Evolutionary conservation across 1,284 basidiomycete genomes (phyloP), one percentile per base, ranked within the genome.

Genomic region (Ganoderma resinaceum): DNA sequence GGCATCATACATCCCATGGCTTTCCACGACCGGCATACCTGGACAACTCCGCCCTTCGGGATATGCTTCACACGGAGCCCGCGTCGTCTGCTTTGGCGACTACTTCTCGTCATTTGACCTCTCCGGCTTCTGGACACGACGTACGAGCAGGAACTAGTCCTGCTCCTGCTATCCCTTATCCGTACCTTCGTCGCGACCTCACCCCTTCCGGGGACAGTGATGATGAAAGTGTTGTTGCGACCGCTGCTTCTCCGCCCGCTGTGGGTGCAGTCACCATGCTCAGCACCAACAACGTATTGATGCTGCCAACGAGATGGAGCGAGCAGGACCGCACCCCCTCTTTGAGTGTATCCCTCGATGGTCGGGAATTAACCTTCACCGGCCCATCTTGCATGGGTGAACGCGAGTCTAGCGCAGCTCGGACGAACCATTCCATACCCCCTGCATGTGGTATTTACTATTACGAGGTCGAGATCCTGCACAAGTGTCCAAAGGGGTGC

Each of bases 381-480:
- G 89, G 88, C 61, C 79, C 84, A n/a, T 82, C 85, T 16, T 85
- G 83, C 70, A 81, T 82, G 66, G 87, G 85, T n/a, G 92, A 95
- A 64, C 89, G 89, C 66, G 95, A 97, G 66, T 93, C 95, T 0
- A 92, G 93, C 31, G 86, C 95, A 40, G 91, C 94, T 9, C 87
- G 94, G 61, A 89, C 95, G 0, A 87, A 88, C 61, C 82, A 88
- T 70, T 87, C 91, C 2, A 91, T 97, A 59, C 96, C 96, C 1
- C 84, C 90, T 0, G 90, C 91, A 16, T 92, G 93, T 74, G 96
- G 95, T 20, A 90, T 97, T 60, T 95, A 94, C 78, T 98, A 97
- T 78, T 98, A 91, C 76, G 96, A 98, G 82, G 89, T 95, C 2
- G 89, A 93, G 74, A 89, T 98, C 55, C 78, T 91, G 20, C 87